A percentile compares a stretch with the other conserved stretches of the same genome.
Conservation (phyloP, 164 flowering plant species). For the Taxillus chinensis region DNA sequence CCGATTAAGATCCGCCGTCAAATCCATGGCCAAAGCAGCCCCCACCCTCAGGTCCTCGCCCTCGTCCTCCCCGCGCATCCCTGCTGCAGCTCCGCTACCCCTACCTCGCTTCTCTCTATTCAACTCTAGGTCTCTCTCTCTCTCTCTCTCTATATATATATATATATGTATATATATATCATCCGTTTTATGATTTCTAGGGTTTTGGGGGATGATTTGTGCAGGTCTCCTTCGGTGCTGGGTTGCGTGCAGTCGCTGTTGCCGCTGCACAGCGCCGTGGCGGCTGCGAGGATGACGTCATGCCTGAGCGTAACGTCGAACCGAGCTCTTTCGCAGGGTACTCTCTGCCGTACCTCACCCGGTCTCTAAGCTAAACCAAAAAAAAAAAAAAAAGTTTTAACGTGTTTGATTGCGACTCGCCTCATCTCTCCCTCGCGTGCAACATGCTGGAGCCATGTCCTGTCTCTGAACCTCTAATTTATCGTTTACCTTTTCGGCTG, state of each 20-base stretch:
- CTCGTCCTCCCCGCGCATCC: slow-evolving; percentile 10
- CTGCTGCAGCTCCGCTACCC: slow-evolving; percentile 24
- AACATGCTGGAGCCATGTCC: not conserved
- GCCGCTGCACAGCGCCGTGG: slow-evolving; percentile 78
- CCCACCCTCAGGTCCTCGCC: slow-evolving; percentile 13
- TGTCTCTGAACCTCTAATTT: not conserved
- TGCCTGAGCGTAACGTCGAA: slow-evolving; percentile 56
- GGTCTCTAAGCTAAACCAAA: slow-evolving; percentile 26
- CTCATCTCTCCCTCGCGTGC: slow-evolving; percentile 10
- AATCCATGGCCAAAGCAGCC: slow-evolving; percentile 13
- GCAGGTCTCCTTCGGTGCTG: slow-evolving; percentile 43
- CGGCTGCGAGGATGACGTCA: slow-evolving; percentile 74
- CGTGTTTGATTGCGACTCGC: slow-evolving; percentile 30
- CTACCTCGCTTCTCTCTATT: slow-evolving; percentile 26
- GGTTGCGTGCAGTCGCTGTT: slow-evolving; percentile 60
- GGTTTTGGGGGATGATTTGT: not conserved
- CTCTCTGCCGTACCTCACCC: slow-evolving; percentile 65
- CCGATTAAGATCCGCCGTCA: slow-evolving; percentile 37
- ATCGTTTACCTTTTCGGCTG: too few species aligned
- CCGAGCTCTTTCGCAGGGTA: slow-evolving; percentile 91
- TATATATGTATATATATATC: too few species aligned
- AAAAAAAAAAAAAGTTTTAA: not conserved
- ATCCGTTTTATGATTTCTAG: too few species aligned
- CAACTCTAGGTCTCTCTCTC: slow-evolving; percentile 28
- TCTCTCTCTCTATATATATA: not conserved